A percentile compares a stretch with the other conserved stretches of the same genome.
phyloP scores from a whole-genome alignment of 176 grass and related monocot species.

The Avena insularis region DNA sequence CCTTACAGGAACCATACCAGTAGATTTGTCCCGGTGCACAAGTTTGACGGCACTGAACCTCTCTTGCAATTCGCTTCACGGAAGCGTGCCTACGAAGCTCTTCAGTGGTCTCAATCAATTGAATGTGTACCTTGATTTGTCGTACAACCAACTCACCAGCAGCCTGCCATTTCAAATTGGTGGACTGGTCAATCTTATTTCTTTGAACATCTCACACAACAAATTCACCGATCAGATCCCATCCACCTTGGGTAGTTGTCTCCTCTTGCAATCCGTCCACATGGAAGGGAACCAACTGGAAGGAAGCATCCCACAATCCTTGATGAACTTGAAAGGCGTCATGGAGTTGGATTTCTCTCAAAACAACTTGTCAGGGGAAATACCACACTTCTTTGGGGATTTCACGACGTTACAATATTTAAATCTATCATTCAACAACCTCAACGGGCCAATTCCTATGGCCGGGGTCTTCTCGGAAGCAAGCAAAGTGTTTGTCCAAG shows the following conservation, averaged over 20 bases:
- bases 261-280: conserved; percentile 42
- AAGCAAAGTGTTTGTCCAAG: conserved; percentile 13
- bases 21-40: background rate
- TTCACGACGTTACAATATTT: conserved; percentile 1
- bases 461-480: conserved; percentile 21
- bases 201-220: conserved; percentile 46
- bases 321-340: conserved; percentile 47
- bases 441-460: conserved; percentile 41
- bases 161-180: conserved; percentile 45
- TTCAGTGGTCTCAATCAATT: background rate
- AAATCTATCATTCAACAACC: conserved; percentile 59
- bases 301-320: conserved; percentile 55
- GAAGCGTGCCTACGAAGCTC: background rate
- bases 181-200: conserved; percentile 38
- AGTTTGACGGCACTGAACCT: background rate
- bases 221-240: conserved; percentile 47
- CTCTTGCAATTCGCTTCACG: background rate
- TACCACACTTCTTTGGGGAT: conserved; percentile 48
- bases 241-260: conserved; percentile 49
- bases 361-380: conserved; percentile 53
- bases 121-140: conserved; percentile 39
- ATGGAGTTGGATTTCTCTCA: conserved; percentile 50
- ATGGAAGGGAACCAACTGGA: conserved; percentile 54
- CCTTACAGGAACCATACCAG: background rate
- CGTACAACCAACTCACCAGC: conserved; percentile 53